Base-by-base conservation (phyloP, 1,284 basidiomycete genomes). In the Laetiporus sulphureus region DNA sequence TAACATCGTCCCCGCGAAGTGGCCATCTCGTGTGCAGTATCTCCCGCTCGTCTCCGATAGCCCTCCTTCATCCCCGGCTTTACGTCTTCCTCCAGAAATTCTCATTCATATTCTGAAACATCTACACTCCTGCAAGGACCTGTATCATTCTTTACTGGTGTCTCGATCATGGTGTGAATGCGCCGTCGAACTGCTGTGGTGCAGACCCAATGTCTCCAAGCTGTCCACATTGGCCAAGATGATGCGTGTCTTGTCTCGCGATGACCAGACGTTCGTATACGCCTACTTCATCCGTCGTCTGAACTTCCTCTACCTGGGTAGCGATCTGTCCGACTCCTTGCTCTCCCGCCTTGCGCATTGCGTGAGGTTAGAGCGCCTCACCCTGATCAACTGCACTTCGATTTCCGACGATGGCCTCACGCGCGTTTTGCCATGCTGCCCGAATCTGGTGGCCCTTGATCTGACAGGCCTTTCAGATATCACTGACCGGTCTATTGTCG, bases 111-210 rank as follows among this genome's bases (percentile, higher is more conserved):
- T 98, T 54, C 76, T 99, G 53, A 87, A 85, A 46, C 81, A 92
- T 52, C 72, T 99, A 10, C 78, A 87, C 45, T 73, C 77, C 0
- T 69, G 81, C 18, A 72, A 74, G 41, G 89, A 95, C 64, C 72
- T 96, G 31, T 79, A 86, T 50, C 72, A 74, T 47, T 75, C 80
- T 36, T 72, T 96, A 44, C 78, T 87, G 42, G 94, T 98, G 24
- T 93, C 85, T 27, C 83, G 90, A 44, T 74, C 83, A 11, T 99
- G 96, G 94, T 97, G 93, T 68, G 83, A 94, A 56, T 95, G 92
- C 62, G 84, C 91, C 6, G 92, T 95, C 41, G 92, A 97, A 61
- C 74, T 98, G 15, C 74, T 99, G 16, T 99, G 95, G 95, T 87
- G 94, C 63, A 87, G 91, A 54, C 94, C 95, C 13, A 72, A 73